These are phyloP conservation scores for Rosellinia necatrix DNA, from an alignment of 2,329 filamentous ascomycete genomes.

Conservation along the genomic window DNA sequence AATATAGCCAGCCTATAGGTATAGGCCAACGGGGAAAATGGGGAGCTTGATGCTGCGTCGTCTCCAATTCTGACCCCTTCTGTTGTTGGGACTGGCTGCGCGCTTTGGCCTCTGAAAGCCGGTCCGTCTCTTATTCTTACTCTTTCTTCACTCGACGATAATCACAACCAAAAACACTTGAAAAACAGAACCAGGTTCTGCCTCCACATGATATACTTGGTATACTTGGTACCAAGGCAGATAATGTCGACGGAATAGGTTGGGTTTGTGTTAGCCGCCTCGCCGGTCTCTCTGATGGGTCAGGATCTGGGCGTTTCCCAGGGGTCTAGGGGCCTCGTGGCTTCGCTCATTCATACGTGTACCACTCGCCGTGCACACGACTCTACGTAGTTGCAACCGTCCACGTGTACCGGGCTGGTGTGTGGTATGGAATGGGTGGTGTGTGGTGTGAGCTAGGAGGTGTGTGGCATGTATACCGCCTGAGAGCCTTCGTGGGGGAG, in stretches of 20 bases:
- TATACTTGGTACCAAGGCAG: no score
- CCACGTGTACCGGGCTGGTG: slow-evolving; percentile 38
- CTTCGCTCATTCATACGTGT: slow-evolving; percentile 39
- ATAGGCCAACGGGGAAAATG: slow-evolving; percentile 16
- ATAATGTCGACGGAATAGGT: slow-evolving; percentile 23
- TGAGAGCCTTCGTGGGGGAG: slow-evolving; percentile 37
- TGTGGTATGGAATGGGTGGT: slow-evolving; percentile 14
- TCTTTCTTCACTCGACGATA: slow-evolving; percentile 2
- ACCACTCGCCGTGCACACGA: slow-evolving; percentile 35
- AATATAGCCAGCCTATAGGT: slow-evolving; percentile 19
- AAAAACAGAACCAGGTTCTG: slow-evolving; percentile 23
- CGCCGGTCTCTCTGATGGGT: slow-evolving; percentile 30
- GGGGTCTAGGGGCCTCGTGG: slow-evolving; percentile 21
- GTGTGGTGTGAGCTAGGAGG: slow-evolving; percentile 17
- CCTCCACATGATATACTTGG: slow-evolving; percentile 34
- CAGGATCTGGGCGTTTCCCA: slow-evolving; percentile 26
- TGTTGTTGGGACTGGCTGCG: slow-evolving; percentile 4
- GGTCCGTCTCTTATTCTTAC: background rate
- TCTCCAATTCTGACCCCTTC: slow-evolving; percentile 14
- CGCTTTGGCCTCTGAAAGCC: slow-evolving; percentile 20
- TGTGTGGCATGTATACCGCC: slow-evolving; percentile 29
- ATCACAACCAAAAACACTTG: slow-evolving; percentile 11
- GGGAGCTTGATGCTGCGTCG: slow-evolving; percentile 17
- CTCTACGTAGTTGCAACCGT: slow-evolving; percentile 35
- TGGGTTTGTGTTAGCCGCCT: slow-evolving; percentile 32